Evolutionary conservation across 2,329 filamentous ascomycete species (phyloP), one percentile per base, ranked within the genome.

Genomic region (Elsinoe arachidis): DNA sequence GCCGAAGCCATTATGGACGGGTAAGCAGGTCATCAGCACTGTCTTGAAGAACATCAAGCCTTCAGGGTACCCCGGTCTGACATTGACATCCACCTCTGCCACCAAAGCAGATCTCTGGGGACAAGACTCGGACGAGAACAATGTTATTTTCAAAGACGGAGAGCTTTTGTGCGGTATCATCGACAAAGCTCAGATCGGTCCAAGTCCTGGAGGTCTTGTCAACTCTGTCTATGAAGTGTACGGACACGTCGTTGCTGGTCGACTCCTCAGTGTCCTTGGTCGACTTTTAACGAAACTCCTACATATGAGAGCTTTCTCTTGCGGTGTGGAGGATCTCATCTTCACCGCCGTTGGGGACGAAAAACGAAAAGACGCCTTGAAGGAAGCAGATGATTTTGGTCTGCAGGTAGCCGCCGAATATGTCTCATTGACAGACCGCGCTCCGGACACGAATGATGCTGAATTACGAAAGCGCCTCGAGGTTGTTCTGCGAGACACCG

Each of bases 161-260:
- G 88, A 96, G 63, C 83, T 97, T 63, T 80, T 96, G 49, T 87
- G 84, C 49, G 93, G 93, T 65, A 95, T 99, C 65, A 79, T 99
- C 26, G 95, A 99, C 71, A 99, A 99, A 74, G 86, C 88, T 39
- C 93, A 99, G 65, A 87, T 99, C 59, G 93, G 93, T 56, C 90
- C 91, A 37, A 87, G 83, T 59, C 83, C 84, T 30, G 91, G 91
- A 55, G 93, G 93, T 61, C 79, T 99, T 44, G 84, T 99, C 59
- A 93, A 99, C 69, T 85, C 90, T 1, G 82, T 97, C 19, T 92
- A 99, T 67, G 93, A 99, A 68, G 83, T 91, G 1, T 96, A 96
- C 68, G 93, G 95, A 1, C 87, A 93, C 58, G 86, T 86, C 14
- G 80, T 87, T 61, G 92, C 93, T 17, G 92, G 93, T 34, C 90